These are phyloP conservation scores for Tolypocladium amazonense DNA, from an alignment of 2,329 filamentous ascomycete species.

Conservation along the genomic window DNA sequence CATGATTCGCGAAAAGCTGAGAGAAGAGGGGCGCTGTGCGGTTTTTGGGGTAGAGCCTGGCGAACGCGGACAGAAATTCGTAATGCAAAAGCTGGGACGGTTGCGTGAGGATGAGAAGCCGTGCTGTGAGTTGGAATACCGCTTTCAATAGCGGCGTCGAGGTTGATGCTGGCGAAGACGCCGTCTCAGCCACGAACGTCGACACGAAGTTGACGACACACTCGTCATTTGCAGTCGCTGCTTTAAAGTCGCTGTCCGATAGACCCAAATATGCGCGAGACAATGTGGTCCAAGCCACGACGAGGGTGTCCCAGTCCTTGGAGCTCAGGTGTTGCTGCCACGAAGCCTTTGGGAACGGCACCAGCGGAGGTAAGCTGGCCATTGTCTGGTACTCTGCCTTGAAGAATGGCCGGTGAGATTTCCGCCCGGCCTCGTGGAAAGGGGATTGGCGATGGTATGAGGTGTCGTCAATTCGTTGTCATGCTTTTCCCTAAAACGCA, in stretches of 20 bases:
- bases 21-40: conserved; percentile 40
- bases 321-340: conserved; percentile 57
- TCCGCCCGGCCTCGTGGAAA: not conserved
- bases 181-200: conserved; percentile 53
- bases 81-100: conserved; percentile 47
- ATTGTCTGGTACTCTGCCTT: conserved; percentile 12
- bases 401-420: not conserved
- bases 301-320: conserved; percentile 66
- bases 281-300: conserved; percentile 67
- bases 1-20: conserved; percentile 40
- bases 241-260: conserved; percentile 42
- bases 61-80: conserved; percentile 58
- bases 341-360: conserved; percentile 60
- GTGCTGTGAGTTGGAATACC: conserved; percentile 53
- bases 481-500: not conserved
- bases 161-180: conserved; percentile 8
- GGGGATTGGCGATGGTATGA: not conserved
- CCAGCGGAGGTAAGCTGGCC: conserved; percentile 57
- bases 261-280: conserved; percentile 54
- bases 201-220: conserved; percentile 30
- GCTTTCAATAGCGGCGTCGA: conserved; percentile 45
- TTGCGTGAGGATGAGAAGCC: conserved; percentile 36
- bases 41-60: conserved; percentile 56
- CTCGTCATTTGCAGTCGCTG: conserved; percentile 40
- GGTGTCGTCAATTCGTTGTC: not conserved